Evolutionary conservation across 148 eudicot genomes (phyloP).

Genomic region (Heliamphora exappendiculata): DNA sequence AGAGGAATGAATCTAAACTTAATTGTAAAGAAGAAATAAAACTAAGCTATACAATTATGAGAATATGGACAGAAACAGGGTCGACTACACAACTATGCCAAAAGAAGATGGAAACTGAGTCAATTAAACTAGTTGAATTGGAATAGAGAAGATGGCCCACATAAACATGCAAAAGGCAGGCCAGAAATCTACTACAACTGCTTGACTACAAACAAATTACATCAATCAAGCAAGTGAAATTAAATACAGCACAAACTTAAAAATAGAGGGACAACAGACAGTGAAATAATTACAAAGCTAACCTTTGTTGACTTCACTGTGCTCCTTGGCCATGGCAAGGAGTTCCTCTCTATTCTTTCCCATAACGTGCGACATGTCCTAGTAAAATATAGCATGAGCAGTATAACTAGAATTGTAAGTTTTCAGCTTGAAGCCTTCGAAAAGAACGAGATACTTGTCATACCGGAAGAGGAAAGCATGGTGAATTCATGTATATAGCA

Average conservation of each 20-base stretch:
- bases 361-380: slow-evolving; percentile 95
- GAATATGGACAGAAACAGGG: background rate
- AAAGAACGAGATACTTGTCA: slow-evolving; percentile 5
- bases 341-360: slow-evolving; percentile 95
- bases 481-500: slow-evolving; percentile 76
- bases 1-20: background rate
- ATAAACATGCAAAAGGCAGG: background rate
- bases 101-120: no score
- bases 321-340: slow-evolving; percentile 89
- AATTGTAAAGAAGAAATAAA: background rate
- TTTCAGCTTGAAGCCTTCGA: background rate
- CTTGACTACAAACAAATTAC: background rate
- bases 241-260: background rate
- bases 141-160: background rate
- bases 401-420: background rate
- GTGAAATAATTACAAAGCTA: slow-evolving; percentile 12
- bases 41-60: background rate
- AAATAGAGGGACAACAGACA: background rate
- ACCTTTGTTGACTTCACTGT: slow-evolving; percentile 63
- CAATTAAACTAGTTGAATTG: background rate
- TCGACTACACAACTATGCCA: no score
- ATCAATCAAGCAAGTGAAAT: background rate
- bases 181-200: background rate
- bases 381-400: slow-evolving; percentile 5
- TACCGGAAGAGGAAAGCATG: slow-evolving; percentile 99